A percentile compares a stretch with the other conserved stretches of the same genome.
Conservation (phyloP, 1,139 yeast species). For the Diutina scorzettiae region DNA sequence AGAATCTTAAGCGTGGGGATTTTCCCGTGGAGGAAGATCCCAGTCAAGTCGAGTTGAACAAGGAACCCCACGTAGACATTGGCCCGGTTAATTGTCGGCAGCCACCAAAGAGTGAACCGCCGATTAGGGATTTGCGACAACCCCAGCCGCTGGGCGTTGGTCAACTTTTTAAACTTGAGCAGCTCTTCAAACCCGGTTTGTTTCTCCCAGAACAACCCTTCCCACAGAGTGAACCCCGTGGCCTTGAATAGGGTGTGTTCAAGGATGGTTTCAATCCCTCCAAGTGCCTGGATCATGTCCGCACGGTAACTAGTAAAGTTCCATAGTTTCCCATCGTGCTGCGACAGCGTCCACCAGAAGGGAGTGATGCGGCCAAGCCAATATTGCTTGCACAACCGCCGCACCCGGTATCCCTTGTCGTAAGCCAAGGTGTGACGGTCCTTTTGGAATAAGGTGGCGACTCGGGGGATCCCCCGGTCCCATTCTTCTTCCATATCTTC, state of each 20-base stretch:
- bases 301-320: conserved; percentile 85
- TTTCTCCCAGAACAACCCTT: conserved; percentile 96
- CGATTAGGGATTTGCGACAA: conserved; percentile 96
- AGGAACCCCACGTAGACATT: conserved; percentile 96
- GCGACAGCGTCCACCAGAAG: conserved; percentile 92
- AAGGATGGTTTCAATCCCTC: conserved; percentile 92
- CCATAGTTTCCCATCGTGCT: conserved; percentile 96
- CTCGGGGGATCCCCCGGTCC: conserved; percentile 96
- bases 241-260: conserved; percentile 94
- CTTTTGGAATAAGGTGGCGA: conserved; percentile 87
- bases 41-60: conserved; percentile 93
- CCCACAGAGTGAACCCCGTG: conserved; percentile 98
- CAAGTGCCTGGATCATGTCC: conserved; percentile 93
- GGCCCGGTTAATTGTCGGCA: conserved; percentile 96
- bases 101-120: conserved; percentile 98
- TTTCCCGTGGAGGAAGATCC: conserved; percentile 93
- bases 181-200: conserved; percentile 96
- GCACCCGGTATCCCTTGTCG: conserved; percentile 85
- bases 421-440: conserved; percentile 92
- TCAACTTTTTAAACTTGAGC: conserved; percentile 82
- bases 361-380: conserved; percentile 67
- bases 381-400: conserved; percentile 69
- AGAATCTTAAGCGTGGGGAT: conserved; percentile 95
- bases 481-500: conserved; percentile 91
- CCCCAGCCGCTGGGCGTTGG: conserved; percentile 97